Percentiles rank a stretch among this genome's conserved stretches.
These are phyloP conservation scores for Alternaria viburni DNA, from an alignment of 2,329 filamentous ascomycete genomes.

Conservation along the genomic window DNA sequence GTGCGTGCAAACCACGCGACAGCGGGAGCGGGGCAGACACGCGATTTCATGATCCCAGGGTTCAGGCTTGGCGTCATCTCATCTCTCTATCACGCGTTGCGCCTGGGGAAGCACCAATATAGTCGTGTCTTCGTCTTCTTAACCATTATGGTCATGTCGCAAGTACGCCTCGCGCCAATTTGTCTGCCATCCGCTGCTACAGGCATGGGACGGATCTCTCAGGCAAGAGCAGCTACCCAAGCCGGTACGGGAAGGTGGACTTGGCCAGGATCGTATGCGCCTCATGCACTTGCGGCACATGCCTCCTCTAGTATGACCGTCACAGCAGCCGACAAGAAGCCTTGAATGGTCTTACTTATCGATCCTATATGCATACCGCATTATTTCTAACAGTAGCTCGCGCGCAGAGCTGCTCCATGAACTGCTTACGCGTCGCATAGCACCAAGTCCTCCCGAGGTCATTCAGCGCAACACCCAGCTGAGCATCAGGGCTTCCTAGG, in stretches of 20 bases:
- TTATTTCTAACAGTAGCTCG: constrained; percentile 15
- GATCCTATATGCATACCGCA: constrained; percentile 10
- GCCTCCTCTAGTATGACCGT: constrained; percentile 15
- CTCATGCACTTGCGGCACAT: constrained; percentile 18
- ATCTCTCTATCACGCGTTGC: neutral
- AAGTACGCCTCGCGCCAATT: neutral
- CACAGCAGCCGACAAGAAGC: neutral
- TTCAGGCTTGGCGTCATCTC: neutral
- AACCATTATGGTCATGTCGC: neutral
- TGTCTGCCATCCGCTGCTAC: neutral
- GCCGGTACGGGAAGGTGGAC: constrained; percentile 11
- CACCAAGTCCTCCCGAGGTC: neutral
- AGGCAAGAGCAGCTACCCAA: neutral
- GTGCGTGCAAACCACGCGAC: neutral
- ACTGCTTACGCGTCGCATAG: neutral
- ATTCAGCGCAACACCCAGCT: neutral
- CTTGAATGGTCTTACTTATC: constrained; percentile 4
- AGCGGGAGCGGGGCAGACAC: constrained; percentile 4
- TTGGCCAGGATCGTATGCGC: constrained; percentile 22
- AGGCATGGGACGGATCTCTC: neutral
- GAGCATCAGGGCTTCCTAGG: neutral
- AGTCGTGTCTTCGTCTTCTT: neutral
- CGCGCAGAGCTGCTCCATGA: constrained; percentile 11
- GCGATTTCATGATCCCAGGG: neutral
- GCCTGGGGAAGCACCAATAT: neutral